These are phyloP conservation scores for Nicotiana undulata DNA, from an alignment of 257 asterid genomes.

Conservation along the genomic window DNA sequence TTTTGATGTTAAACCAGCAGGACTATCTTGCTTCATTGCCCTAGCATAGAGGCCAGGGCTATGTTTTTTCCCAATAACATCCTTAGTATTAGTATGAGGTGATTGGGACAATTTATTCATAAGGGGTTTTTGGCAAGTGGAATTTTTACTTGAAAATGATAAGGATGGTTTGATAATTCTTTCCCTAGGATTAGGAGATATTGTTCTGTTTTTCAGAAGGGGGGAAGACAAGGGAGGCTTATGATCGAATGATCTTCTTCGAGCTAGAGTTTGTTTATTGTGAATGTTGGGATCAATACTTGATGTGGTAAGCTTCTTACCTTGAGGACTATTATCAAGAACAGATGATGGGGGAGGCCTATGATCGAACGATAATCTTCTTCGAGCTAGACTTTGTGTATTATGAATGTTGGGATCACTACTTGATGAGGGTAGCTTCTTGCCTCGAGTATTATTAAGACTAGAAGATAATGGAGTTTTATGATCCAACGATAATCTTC, in stretches of 20 bases:
- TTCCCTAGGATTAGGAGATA: constrained; percentile 31
- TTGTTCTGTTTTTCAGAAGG: constrained; percentile 15
- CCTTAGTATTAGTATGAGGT: constrained; percentile 10
- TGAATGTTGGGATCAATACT: constrained; percentile 6
- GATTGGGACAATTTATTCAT: constrained; percentile 22
- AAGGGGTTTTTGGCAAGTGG: constrained; percentile 15
- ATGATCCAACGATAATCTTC: constrained; percentile 47
- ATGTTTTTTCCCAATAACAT: constrained; percentile 22
- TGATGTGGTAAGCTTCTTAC: constrained; percentile 17
- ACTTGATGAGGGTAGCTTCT: constrained; percentile 14
- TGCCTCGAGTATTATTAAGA: constrained; percentile 13
- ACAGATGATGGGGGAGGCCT: constrained; percentile 32
- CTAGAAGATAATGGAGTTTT: constrained; percentile 28
- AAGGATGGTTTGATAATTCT: constrained; percentile 21
- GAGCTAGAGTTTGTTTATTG: constrained; percentile 4
- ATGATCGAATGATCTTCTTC: constrained; percentile 52
- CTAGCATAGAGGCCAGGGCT: constrained; percentile 18
- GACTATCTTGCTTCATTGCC: constrained; percentile 17
- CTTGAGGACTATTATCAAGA: constrained; percentile 8
- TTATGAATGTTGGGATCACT: constrained; percentile 1
- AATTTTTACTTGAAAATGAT: constrained; percentile 21
- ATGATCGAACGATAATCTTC: constrained; percentile 47
- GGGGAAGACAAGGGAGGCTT: constrained; percentile 37
- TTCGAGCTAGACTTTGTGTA: constrained; percentile 15
- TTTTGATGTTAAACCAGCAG: constrained; percentile 10